Evolutionary conservation across 75 land plant species (phyloP), one percentile per base, ranked within the genome.

Genomic region (Larix kaempferi): DNA sequence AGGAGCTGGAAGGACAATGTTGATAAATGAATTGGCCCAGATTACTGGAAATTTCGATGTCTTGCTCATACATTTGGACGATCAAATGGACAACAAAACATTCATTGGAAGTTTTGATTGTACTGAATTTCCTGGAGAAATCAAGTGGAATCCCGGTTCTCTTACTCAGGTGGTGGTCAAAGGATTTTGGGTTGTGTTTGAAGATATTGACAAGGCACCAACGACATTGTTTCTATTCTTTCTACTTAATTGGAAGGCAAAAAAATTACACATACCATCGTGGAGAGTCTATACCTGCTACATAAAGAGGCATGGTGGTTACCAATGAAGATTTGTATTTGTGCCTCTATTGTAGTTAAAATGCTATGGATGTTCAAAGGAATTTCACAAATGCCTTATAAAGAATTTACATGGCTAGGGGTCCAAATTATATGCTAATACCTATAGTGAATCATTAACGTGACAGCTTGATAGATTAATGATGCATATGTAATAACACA

Each of bases 61-160:
- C 78, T 59, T 95, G 6, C 89, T 83, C n/a, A 86, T 98, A 61
- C 96, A 95, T 82, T 82, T 91, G 90, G 98, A 98, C 84, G 96
- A 95, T 22, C 98, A 95, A 86, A 89, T 98, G 90, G 99, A 98
- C 78, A 86, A 84, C 55, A 98, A 90, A 79, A 87, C 92, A n/a
- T 76, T 98, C 58, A 62, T 98, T 74, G 99, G 99, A 44, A 95
- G 86, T 62, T 95, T 95, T 78, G 85, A 90, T 37, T 95, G 96
- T 71, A 83, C 94, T 0, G 99, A 98, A 55, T 72, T 81, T 77
- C 98, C 99, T 71, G 99, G 99, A 59, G 94, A 98, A 78, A 95
- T 98, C 78, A 91, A 88, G 82, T 98, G 99, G 99, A 94, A 95
- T 79, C 98, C 99, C 62, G 99, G 99, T 77, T 91, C 98, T 19